phyloP scores from a whole-genome alignment of 202 grass and related monocot genomes.

The Digitaria exilis region DNA sequence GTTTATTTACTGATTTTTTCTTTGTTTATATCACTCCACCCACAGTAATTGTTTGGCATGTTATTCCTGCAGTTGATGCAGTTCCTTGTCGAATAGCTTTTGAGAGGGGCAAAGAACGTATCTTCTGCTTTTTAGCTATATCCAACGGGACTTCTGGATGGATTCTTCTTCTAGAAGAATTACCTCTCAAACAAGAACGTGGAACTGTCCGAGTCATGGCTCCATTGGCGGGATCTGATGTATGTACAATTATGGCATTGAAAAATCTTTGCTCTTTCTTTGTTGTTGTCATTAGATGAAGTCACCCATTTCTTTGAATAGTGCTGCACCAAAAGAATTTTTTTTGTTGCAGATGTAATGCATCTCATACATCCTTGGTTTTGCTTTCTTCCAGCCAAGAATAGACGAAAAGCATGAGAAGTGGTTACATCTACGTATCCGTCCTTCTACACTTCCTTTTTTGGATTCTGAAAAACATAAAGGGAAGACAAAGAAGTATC shows the following conservation, averaged over 20 bases:
- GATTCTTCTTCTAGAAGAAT: constrained; percentile 96
- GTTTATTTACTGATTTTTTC: too few species aligned
- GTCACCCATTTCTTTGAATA: background rate
- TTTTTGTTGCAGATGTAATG: background rate
- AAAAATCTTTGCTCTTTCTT: constrained; percentile 25
- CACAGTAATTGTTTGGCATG: constrained; percentile 1
- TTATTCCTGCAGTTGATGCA: constrained; percentile 59
- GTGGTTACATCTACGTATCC: constrained; percentile 95
- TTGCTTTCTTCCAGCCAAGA: constrained; percentile 71
- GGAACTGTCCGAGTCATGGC: constrained; percentile 82
- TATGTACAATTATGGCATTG: constrained; percentile 56
- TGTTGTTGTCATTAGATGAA: background rate
- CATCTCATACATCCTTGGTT: constrained; percentile 30
- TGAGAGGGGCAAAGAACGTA: constrained; percentile 93
- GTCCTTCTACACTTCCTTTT: constrained; percentile 79
- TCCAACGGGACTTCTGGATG: constrained; percentile 76
- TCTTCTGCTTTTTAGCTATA: constrained; percentile 82
- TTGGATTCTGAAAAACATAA: constrained; percentile 75
- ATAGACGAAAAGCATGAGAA: constrained; percentile 78
- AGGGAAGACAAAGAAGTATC: constrained; percentile 60
- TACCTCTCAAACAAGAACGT: constrained; percentile 64
- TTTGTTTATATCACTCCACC: too few species aligned
- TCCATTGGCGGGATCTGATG: constrained; percentile 91
- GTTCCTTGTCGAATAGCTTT: constrained; percentile 98
- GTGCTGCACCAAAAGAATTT: background rate